Evolutionary conservation across 352 stramenopile genomes (phyloP).

Genomic region (Phytophthora nicotianae): DNA sequence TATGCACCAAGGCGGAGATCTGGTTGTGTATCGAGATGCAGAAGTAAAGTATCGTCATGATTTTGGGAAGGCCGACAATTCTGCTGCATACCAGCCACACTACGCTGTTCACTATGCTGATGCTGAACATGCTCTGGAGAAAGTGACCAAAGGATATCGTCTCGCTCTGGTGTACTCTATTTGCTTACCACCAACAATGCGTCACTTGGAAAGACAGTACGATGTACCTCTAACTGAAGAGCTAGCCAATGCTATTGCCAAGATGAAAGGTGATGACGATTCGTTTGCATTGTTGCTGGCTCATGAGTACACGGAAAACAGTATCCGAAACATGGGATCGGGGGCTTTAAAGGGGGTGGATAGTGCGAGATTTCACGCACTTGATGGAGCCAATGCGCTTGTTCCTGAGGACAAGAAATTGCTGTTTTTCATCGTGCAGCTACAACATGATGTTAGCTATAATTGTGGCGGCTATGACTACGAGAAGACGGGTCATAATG

Average conservation of each 20-base stretch:
- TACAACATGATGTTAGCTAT: not conserved
- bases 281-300: constrained; percentile 25
- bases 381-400: constrained; percentile 24
- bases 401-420: constrained; percentile 15
- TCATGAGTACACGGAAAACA: constrained; percentile 35
- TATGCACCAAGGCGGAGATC: constrained; percentile 2
- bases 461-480: not conserved
- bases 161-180: constrained; percentile 29
- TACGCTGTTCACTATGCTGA: constrained; percentile 36
- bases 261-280: constrained; percentile 4
- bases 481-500: not conserved
- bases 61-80: constrained; percentile 13
- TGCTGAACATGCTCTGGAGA: constrained; percentile 17
- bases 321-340: constrained; percentile 19
- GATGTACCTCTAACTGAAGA: constrained; percentile 5
- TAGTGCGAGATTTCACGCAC: constrained; percentile 21
- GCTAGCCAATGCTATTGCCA: constrained; percentile 2
- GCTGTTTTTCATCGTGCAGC: constrained; percentile 19
- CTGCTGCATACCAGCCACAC: constrained; percentile 16
- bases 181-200: constrained; percentile 22
- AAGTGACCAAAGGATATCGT: constrained; percentile 22
- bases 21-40: not conserved
- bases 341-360: constrained; percentile 30
- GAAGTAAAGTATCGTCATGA: not conserved
- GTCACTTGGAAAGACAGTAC: not conserved